Evolutionary conservation across 78 protist species (phyloP), one percentile per base, ranked within the genome.

Genomic region (Chrysochromulina tobinii): DNA sequence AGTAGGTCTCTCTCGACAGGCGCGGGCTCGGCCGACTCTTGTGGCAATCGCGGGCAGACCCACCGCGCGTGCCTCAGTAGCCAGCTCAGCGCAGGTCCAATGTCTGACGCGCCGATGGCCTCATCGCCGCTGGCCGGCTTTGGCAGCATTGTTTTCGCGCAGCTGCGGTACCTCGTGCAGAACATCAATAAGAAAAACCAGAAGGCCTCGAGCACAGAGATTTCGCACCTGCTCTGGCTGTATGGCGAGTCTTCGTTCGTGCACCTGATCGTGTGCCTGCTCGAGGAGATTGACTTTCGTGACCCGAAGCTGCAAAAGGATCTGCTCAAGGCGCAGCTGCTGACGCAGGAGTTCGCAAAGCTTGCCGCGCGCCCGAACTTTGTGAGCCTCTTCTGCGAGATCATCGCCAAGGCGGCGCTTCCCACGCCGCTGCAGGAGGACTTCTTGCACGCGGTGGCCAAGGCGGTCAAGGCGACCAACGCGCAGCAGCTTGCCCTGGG

Each of bases 211-310:
- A 21, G 0, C 21, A 8, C 48, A 0, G 92, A 89, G 69, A 11
- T 89, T 21, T 4, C 7, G 20, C 54, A 89, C 55, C 87, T 89
- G 58, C 20, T 89, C 51, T 64, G 51, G 18, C 38, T 79, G n/a
- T 90, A 79, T 21, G 92, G 92, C 53, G 66, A 79, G 58, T 86
- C 59, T 0, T 75, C 88, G 15, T 20, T 21, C 64, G 53, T 21
- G 27, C 61, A 11, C 77, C 0, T 23, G 51, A 53, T 90, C 27
- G 73, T 58, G 20, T n/a, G 66, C 38, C 69, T 90, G 14, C 3
- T 61, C 27, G 92, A 90, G 61, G 87, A 61, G 64, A 57, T 89
- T 8, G 87, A 89, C 27, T 68, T 88, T 18, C 55, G 57, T 59
- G 66, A 58, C 20, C 50, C 25, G 12, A 2, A 2, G 48, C 14